Conservation (phyloP, 208 protist species). For the Angomonas ambiguus region DNA sequence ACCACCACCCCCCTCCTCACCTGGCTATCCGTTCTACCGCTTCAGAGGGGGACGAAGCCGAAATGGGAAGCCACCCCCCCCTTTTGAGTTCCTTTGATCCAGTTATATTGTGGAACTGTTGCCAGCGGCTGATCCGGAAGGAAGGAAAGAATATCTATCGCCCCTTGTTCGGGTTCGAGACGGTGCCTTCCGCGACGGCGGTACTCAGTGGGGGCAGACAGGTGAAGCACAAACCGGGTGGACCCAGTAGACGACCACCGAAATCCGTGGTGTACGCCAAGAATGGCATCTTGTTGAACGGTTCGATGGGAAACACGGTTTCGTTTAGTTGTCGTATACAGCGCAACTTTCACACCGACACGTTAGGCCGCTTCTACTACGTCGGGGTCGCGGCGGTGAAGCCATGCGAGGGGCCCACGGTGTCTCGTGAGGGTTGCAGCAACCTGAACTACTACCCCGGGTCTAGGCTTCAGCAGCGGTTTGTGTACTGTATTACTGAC, state of each 20-base stretch:
- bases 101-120: slow-evolving; percentile 32
- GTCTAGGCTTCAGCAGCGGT: slow-evolving; percentile 32
- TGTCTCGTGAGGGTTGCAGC: background rate
- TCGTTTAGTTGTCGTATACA: slow-evolving; percentile 65
- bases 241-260: slow-evolving; percentile 9
- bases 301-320: slow-evolving; percentile 54
- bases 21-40: background rate
- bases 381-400: slow-evolving; percentile 43
- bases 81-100: slow-evolving; percentile 25
- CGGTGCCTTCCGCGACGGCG: slow-evolving; percentile 18
- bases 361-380: slow-evolving; percentile 73
- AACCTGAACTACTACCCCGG: slow-evolving; percentile 42
- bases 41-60: background rate
- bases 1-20: background rate
- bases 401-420: background rate
- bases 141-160: slow-evolving; percentile 11
- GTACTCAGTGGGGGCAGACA: slow-evolving; percentile 36
- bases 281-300: slow-evolving; percentile 57
- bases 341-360: slow-evolving; percentile 50
- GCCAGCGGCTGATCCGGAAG: slow-evolving; percentile 17
- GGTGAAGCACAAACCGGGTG: slow-evolving; percentile 19
- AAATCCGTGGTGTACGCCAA: slow-evolving; percentile 37
- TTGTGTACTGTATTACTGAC: slow-evolving; percentile 63
- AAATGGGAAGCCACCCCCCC: background rate
- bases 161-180: slow-evolving; percentile 24